Base-by-base conservation (phyloP, 169 alveolate genomes). In the Babesia microti region DNA sequence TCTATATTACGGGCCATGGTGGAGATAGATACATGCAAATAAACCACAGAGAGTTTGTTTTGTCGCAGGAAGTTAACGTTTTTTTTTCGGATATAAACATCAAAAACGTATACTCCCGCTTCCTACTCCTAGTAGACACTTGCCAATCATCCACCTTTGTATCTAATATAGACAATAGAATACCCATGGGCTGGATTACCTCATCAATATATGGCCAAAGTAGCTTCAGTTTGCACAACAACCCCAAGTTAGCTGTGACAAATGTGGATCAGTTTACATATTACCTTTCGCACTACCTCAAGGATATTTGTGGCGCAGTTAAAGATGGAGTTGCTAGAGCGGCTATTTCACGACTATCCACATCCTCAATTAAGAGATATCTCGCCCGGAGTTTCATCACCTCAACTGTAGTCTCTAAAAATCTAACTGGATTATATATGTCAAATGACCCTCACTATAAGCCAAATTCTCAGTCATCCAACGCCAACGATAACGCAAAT, bases 1-100 rank as follows among this genome's bases (percentile, higher is more conserved):
- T 76, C 17, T 76, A 65, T 41, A 53, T 76, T 70, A 70, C 86
- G 5, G 86, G 86, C 0, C 86, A 76, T 34, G 86, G 86, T 4
- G 86, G 86, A 7, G 74, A 66, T 29, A 34, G 72, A n/a, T 76
- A 70, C 59, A 54, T 76, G 28, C 78, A 76, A 48, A 59, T 76
- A 37, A 81, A 76, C 34, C 79, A 73, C 12, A 70, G 60, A 57
- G 75, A 63, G 37, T 59, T 70, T 21, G 55, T 76, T 6, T 54
- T 80, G 33, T 61, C 86, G 3, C 22, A 45, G 14, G 82, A 76
- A 35, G 52, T 69, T 43, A 75, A 56, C 23, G 22, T 47, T 34
- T 68, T 69, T 41, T 48, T 66, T 36, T 58, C 43, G 50, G 86
- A 76, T 50, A 39, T 76, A 45, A 42, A 53, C 29, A 59, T 76